Conservation (phyloP, 2,329 filamentous ascomycete species). For the Diplocarpon mali region DNA sequence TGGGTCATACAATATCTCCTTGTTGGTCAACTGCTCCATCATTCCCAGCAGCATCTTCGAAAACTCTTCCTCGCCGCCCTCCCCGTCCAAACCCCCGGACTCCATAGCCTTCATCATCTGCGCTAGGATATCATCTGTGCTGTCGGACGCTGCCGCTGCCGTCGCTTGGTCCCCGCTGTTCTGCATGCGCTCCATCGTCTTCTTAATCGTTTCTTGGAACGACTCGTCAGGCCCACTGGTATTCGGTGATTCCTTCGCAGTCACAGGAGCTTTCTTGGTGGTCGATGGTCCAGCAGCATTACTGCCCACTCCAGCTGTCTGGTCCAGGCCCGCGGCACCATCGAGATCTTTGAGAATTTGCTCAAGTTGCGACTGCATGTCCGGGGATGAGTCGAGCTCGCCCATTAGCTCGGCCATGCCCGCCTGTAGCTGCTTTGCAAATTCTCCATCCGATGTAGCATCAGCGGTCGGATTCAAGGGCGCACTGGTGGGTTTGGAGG, state of each 20-base stretch:
- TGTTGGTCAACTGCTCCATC: constrained; percentile 98
- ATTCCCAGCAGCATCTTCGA: constrained; percentile 92
- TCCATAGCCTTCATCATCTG: constrained; percentile 88
- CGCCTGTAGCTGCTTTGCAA: constrained; percentile 75
- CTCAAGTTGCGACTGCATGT: constrained; percentile 72
- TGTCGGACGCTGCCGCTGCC: constrained; percentile 57
- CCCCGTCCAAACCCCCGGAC: constrained; percentile 45
- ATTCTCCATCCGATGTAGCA: constrained; percentile 58
- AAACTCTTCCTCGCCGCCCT: constrained; percentile 67
- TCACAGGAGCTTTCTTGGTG: constrained; percentile 7
- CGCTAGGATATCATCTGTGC: constrained; percentile 71
- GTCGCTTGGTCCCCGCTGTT: constrained; percentile 77
- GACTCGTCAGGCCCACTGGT: constrained; percentile 40
- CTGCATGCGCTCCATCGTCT: constrained; percentile 95
- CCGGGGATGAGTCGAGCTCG: constrained; percentile 54
- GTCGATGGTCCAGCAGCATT: constrained; percentile 7
- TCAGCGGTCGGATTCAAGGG: constrained; percentile 27
- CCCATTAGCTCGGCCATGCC: constrained; percentile 79
- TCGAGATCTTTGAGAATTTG: constrained; percentile 64
- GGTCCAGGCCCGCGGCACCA: constrained; percentile 35
- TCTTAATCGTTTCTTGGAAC: constrained; percentile 87
- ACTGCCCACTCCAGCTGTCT: constrained; percentile 17
- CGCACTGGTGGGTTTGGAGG: constrained; percentile 5
- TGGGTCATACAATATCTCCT: constrained; percentile 94
- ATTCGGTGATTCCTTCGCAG: neutral